Base-by-base conservation (phyloP, 257 asterid species). In the Rhazya stricta region DNA sequence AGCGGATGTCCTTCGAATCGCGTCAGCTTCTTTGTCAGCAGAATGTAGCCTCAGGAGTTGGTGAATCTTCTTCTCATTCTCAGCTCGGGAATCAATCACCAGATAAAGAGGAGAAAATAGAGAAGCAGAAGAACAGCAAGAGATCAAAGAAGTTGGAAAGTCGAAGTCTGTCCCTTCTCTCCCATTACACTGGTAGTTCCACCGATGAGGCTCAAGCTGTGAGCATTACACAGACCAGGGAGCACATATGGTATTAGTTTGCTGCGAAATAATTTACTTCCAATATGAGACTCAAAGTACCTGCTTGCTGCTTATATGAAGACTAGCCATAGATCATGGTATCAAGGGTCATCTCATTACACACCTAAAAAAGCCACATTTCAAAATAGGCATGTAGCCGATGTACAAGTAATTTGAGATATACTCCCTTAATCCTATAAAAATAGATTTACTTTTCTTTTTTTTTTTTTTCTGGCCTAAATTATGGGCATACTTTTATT, bases 71-170 rank as follows among this genome's bases (percentile, higher is more conserved):
- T 69, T 58, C 62, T 50, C 53, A 61, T 0, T 12, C 60, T 46
- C 71, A 21, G 43, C 45, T 73, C 2, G 30, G 27, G 10, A 50
- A 71, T 41, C 9, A 21, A n/a, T 21, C 8, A 6, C 66, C 72
- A 3, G 27, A 45, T 18, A 27, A n/a, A n/a, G 30, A 19, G 60
- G 61, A 57, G 84, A 83, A 71, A 83, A 80, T 75, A 74, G 63
- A 3, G 86, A 83, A 74, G 83, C 66, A 50, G 29, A 13, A 71
- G 75, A 56, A 69, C 67, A 74, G 42, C 37, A 50, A 54, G 71
- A 37, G 48, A 67, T 39, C 53, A 30, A 3, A n/a, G 51, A 42
- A 67, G 72, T 37, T 41, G 48, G 19, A 65, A 25, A 57, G 3
- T 57, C 18, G 9, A 21, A 27, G 27, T 6, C 6, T 4, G 37